Conservation (phyloP, 768 basidiomycete species). For the Suillus discolor region DNA sequence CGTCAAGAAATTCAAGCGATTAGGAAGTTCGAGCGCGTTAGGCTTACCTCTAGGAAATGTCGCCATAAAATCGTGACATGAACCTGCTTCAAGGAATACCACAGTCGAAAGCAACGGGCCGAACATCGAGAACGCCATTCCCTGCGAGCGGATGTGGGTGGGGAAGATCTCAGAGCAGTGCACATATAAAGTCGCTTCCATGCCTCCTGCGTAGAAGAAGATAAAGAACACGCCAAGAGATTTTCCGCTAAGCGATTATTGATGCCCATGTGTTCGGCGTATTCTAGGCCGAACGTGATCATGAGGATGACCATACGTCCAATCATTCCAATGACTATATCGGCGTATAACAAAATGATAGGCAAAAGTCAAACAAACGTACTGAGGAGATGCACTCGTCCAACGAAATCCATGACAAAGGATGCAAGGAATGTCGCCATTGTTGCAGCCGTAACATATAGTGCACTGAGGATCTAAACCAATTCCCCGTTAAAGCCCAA, state of each 20-base stretch:
- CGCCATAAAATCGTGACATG: conserved; percentile 6
- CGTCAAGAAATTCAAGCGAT: not conserved
- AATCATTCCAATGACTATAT: conserved; percentile 2
- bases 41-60: conserved; percentile 9
- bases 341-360: not conserved
- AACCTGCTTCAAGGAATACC: conserved; percentile 9
- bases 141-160: conserved; percentile 5
- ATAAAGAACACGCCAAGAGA: conserved; percentile 10
- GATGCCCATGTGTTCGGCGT: not conserved
- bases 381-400: conserved; percentile 6
- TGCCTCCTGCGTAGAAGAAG: conserved; percentile 11
- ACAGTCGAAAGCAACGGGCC: conserved; percentile 12
- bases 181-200: conserved; percentile 8
- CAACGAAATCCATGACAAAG: not conserved
- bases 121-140: conserved; percentile 8
- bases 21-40: too few species aligned
- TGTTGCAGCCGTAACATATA: conserved; percentile 1
- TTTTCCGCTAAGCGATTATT: not conserved
- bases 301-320: not conserved
- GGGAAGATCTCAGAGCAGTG: conserved; percentile 9
- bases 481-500: conserved; percentile 1
- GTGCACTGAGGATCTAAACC: conserved; percentile 4
- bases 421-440: conserved; percentile 1
- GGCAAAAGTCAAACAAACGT: not conserved
- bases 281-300: not conserved